Conservation (phyloP, 2,329 filamentous ascomycete genomes). For the Aaosphaeria pasadenensis region DNA sequence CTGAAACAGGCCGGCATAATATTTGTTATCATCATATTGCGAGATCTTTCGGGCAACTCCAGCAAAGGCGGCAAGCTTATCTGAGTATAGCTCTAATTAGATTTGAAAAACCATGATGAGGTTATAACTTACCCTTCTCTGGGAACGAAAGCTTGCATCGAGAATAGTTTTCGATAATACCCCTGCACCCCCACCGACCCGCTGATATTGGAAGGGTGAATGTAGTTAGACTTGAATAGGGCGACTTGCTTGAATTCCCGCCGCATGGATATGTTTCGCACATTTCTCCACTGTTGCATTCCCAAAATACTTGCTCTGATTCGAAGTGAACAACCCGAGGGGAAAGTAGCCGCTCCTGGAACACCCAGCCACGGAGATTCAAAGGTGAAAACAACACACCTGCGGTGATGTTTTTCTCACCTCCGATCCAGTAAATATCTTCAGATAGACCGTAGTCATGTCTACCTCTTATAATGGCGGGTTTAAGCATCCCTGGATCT, state of each 20-base stretch:
- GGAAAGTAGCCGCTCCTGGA: neutral
- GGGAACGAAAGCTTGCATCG: neutral
- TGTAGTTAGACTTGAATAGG: neutral
- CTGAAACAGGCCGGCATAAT: neutral
- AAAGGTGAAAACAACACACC: neutral
- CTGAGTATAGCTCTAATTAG: neutral
- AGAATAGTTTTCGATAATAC: neutral
- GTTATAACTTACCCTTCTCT: neutral
- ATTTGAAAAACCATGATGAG: neutral
- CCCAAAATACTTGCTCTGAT: neutral
- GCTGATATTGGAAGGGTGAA: neutral
- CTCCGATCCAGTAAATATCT: no score
- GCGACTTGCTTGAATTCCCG: neutral
- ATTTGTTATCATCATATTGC: neutral
- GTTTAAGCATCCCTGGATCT: no score
- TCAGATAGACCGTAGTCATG: no score
- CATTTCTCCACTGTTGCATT: neutral
- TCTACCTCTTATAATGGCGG: no score
- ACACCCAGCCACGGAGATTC: neutral
- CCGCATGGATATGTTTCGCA: neutral
- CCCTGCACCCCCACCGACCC: neutral
- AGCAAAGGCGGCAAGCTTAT: neutral
- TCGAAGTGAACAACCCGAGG: neutral
- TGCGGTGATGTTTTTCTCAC: no score
- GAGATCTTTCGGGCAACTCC: neutral